Percentiles rank a stretch among this genome's conserved stretches.
phyloP scores from a whole-genome alignment of 805 yeast species.

The Pachysolen tannophilus region DNA sequence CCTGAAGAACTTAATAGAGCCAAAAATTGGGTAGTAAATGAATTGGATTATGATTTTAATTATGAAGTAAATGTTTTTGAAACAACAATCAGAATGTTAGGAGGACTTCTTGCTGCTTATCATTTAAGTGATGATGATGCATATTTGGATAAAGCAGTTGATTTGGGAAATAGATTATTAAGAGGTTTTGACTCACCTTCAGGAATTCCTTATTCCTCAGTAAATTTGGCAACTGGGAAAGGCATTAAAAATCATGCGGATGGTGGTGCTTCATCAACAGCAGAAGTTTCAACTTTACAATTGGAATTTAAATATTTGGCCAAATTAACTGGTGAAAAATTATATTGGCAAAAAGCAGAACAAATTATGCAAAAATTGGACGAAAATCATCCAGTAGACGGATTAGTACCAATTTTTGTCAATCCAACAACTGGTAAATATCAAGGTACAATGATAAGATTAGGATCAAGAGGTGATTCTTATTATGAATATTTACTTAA shows the following conservation, averaged over 20 bases:
- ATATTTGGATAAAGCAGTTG: conserved; percentile 71
- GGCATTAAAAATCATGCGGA: conserved; percentile 58
- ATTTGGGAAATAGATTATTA: conserved; percentile 63
- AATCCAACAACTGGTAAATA: conserved; percentile 68
- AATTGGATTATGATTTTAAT: conserved; percentile 63
- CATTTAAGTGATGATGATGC: conserved; percentile 62
- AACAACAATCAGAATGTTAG: conserved; percentile 91
- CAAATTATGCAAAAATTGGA: conserved; percentile 66
- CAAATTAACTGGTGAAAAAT: conserved; percentile 66
- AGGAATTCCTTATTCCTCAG: conserved; percentile 75
- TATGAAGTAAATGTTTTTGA: conserved; percentile 79
- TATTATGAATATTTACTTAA: conserved; percentile 85
- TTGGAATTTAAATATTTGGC: conserved; percentile 80
- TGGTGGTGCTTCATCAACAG: conserved; percentile 78
- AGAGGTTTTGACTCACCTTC: conserved; percentile 59
- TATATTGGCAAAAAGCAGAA: conserved; percentile 77
- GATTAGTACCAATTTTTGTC: conserved; percentile 77
- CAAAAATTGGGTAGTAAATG: conserved; percentile 65
- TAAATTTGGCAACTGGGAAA: conserved; percentile 58
- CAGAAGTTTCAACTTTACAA: conserved; percentile 84
- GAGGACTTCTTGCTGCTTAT: conserved; percentile 82
- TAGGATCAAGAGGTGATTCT: conserved; percentile 91
- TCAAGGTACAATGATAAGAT: conserved; percentile 56
- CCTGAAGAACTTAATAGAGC: conserved; percentile 57
- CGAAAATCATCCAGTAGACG: conserved; percentile 54